Base-by-base conservation (phyloP, 495 filamentous ascomycete species). In the Penicillium malachiteum region DNA sequence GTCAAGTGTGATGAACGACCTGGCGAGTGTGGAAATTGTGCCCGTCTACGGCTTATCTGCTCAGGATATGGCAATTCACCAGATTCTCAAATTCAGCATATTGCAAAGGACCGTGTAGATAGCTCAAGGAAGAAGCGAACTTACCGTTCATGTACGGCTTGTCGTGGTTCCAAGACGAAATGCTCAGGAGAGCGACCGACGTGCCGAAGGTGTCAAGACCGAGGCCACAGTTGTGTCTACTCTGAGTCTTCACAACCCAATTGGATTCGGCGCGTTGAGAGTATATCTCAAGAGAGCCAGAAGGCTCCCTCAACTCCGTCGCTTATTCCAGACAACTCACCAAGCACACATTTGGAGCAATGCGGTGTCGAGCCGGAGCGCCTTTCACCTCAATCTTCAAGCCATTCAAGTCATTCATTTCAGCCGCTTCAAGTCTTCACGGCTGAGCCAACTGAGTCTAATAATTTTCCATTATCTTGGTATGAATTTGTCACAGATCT, bases 141-240 rank as follows among this genome's bases (percentile, higher is more conserved):
- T 5, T 74, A 67, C 58, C 61, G 68, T 12, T 72, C 68, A 12
- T 74, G 71, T 30, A 62, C 54, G 5, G 59, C 57, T 26, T 74
- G 69, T 48, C 69, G 69, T 14, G 30, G 56, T 10, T 64, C 63
- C 9, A 72, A 72, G 48, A 67, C 61, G 3, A 71, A 70, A 54
- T 74, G 71, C 49, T 72, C 70, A 7, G 69, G 70, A 11, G 71
- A 70, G 13, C 60, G 66, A 16, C 70, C 70, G 14, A 54, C 40
- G 11, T 74, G 70, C 50, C 52, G 53, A 31, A 52, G 71, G 32
- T 74, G 71, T 55, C 54, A 59, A 17, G 48, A 50, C 7, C 69
- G 60, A 39, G 52, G 46, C 7, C n/a, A 60, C 9, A 33, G 50
- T n/a, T 74, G 71, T 48, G 54, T 53, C 8, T 74, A 70, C 48